A percentile compares a stretch with the other conserved stretches of the same genome.
These are phyloP conservation scores for Ogataea methylovora DNA, from an alignment of 805 yeast species.

Conservation along the genomic window DNA sequence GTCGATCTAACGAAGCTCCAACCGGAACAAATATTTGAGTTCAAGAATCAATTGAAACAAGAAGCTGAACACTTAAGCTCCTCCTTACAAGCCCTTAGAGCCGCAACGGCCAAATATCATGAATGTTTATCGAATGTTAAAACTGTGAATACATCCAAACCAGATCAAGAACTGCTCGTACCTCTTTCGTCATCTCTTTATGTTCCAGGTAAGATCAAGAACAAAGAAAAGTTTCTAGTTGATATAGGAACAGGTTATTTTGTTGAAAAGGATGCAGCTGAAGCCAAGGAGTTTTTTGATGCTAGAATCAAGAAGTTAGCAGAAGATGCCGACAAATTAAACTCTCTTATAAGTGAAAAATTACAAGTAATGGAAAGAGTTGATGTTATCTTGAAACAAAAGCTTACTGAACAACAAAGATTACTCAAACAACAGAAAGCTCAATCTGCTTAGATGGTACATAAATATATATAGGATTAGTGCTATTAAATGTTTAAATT, in stretches of 20 bases:
- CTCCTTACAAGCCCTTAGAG: constrained; percentile 73
- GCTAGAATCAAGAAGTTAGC: constrained; percentile 65
- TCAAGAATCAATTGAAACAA: constrained; percentile 75
- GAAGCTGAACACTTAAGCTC: constrained; percentile 82
- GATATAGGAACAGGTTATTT: constrained; percentile 96
- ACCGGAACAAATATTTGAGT: constrained; percentile 78
- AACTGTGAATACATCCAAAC: constrained; percentile 28
- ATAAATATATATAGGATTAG: neutral
- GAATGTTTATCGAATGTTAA: constrained; percentile 74
- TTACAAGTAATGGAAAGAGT: constrained; percentile 53
- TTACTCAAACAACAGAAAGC: constrained; percentile 5
- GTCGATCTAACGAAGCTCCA: constrained; percentile 64
- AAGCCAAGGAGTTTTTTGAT: constrained; percentile 66
- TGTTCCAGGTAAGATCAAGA: constrained; percentile 72
- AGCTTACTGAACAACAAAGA: constrained; percentile 40
- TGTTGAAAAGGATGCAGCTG: constrained; percentile 67
- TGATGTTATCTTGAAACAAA: constrained; percentile 48
- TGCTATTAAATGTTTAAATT: no score
- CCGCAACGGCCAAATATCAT: constrained; percentile 74
- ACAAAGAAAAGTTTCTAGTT: constrained; percentile 67
- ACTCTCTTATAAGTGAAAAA: constrained; percentile 70
- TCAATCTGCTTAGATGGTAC: neutral
- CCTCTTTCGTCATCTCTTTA: constrained; percentile 88
- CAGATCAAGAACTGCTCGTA: constrained; percentile 54
- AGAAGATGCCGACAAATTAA: constrained; percentile 66